phyloP scores from a whole-genome alignment of 257 asterid genomes.

The Linaria vulgaris region DNA sequence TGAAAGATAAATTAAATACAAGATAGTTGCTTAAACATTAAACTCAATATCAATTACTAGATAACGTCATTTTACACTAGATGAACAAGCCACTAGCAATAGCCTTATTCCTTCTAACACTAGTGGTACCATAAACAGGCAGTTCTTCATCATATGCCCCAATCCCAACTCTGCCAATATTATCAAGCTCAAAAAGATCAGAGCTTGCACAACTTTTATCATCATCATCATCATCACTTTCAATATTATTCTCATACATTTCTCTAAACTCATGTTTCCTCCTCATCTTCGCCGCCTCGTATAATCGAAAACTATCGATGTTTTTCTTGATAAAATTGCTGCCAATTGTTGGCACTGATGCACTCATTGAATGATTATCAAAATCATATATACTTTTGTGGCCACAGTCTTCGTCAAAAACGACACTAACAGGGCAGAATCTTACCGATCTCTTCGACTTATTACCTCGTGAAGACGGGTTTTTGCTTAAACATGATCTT shows the following conservation, averaged over 20 bases:
- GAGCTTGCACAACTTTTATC: slow-evolving; percentile 71
- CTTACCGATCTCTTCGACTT: slow-evolving; percentile 71
- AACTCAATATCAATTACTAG: no score
- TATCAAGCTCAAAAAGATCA: slow-evolving; percentile 87
- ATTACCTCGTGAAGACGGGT: slow-evolving; percentile 39
- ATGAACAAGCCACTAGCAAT: slow-evolving; percentile 47
- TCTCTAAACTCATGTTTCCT: slow-evolving; percentile 36
- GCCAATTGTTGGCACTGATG: slow-evolving; percentile 33
- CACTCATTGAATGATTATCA: slow-evolving; percentile 29
- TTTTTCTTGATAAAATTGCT: slow-evolving; percentile 55
- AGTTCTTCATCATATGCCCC: slow-evolving; percentile 52
- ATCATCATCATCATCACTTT: slow-evolving; percentile 38
- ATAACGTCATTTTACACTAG: slow-evolving; percentile 9
- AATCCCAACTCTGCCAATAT: slow-evolving; percentile 47
- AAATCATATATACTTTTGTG: slow-evolving; percentile 17
- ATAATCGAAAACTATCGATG: slow-evolving; percentile 37
- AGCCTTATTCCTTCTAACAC: slow-evolving; percentile 56
- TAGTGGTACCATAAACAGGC: slow-evolving; percentile 86
- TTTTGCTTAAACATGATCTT: slow-evolving; percentile 56
- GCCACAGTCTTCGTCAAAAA: slow-evolving; percentile 48
- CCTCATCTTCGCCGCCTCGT: slow-evolving; percentile 34
- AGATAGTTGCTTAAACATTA: no score
- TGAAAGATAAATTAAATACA: no score
- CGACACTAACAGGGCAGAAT: slow-evolving; percentile 65
- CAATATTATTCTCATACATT: slow-evolving; percentile 21